Evolutionary conservation across 306 rosid genomes (phyloP).

Genomic region (Quillaja saponaria): DNA sequence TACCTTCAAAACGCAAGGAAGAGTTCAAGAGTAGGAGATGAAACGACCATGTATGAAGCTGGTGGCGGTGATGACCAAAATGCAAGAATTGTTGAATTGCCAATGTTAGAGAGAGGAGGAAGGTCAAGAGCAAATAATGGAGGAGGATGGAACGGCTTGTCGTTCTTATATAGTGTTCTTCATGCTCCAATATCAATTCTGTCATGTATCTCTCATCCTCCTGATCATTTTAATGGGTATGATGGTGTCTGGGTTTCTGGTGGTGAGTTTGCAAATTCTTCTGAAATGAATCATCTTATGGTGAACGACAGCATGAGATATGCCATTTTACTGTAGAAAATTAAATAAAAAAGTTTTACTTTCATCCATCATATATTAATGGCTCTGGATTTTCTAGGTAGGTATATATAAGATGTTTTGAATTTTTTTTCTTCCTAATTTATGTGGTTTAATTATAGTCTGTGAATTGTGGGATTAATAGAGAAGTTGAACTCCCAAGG

Average conservation of each 20-base stretch:
- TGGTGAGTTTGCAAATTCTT: conserved; percentile 57
- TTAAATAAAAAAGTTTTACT: neutral
- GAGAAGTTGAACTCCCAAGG: no score
- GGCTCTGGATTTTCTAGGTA: conserved; percentile 13
- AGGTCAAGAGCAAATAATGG: conserved; percentile 34
- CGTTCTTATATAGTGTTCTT: conserved; percentile 48
- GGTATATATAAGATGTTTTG: neutral
- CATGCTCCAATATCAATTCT: conserved; percentile 64
- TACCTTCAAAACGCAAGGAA: conserved; percentile 56
- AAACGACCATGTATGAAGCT: conserved; percentile 60
- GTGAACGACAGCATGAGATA: conserved; percentile 95
- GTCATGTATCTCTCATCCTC: conserved; percentile 78
- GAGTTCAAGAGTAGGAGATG: conserved; percentile 85
- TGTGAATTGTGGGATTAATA: no score
- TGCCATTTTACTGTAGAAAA: conserved; percentile 83
- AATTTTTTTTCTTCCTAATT: neutral
- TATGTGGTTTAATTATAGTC: neutral
- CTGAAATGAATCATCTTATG: conserved; percentile 91
- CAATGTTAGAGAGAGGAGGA: conserved; percentile 34
- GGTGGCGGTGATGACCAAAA: conserved; percentile 20
- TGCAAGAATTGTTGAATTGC: conserved; percentile 33
- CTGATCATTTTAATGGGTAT: conserved; percentile 46
- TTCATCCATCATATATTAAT: no score
- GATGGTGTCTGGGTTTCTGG: conserved; percentile 74
- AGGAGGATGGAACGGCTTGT: conserved; percentile 54